Evolutionary conservation across 495 filamentous ascomycete species (phyloP).

Genomic region (Pyrenula aspistea): DNA sequence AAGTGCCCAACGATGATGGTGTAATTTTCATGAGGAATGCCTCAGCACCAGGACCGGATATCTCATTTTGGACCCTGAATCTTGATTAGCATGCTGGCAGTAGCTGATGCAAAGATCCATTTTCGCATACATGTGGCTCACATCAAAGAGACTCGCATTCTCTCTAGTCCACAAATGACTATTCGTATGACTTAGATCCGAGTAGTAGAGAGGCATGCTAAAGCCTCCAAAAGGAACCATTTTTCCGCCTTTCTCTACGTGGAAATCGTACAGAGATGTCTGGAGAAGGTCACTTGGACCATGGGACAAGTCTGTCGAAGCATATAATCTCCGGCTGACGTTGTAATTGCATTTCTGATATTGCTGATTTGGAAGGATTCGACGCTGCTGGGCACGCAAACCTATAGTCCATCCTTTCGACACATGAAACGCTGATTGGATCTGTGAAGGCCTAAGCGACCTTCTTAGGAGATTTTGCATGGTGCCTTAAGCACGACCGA

Average conservation of each 20-base stretch:
- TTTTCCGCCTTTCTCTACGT: slow-evolving; percentile 68
- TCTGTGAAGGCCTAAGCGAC: no score
- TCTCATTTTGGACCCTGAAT: slow-evolving; percentile 51
- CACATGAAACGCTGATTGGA: no score
- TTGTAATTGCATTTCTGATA: background rate
- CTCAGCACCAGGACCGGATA: slow-evolving; percentile 67
- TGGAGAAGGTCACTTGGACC: slow-evolving; percentile 6
- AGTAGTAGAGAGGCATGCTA: slow-evolving; percentile 86
- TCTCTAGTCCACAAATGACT: slow-evolving; percentile 82
- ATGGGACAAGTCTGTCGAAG: background rate
- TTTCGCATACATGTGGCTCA: slow-evolving; percentile 39
- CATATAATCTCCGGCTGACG: background rate
- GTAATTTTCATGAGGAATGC: slow-evolving; percentile 70
- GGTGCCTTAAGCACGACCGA: no score
- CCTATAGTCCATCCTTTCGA: no score
- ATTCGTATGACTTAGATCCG: slow-evolving; percentile 56
- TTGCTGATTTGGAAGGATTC: no score
- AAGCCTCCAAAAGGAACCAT: slow-evolving; percentile 97
- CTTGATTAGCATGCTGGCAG: background rate
- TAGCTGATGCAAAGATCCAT: background rate
- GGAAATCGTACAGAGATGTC: slow-evolving; percentile 78
- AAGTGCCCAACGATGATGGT: slow-evolving; percentile 49
- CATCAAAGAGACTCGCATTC: slow-evolving; percentile 84
- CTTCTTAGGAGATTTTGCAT: no score
- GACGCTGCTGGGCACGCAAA: no score